Percentiles rank a stretch among this genome's conserved stretches.
These are phyloP conservation scores for Neurospora sp. DNA, from an alignment of 495 filamentous ascomycete species.

Conservation along the genomic window DNA sequence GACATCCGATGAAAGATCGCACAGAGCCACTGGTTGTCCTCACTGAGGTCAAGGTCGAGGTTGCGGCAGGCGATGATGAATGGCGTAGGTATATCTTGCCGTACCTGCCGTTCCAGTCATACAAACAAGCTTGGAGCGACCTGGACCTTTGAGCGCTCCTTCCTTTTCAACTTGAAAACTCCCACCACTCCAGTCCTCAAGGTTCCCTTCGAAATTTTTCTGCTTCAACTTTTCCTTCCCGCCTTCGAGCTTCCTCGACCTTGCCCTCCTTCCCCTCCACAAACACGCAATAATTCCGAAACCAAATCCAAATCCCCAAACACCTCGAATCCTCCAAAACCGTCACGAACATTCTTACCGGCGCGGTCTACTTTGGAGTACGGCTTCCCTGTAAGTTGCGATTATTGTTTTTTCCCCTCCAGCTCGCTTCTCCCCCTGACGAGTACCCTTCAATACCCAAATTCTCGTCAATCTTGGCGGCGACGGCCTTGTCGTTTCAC, in stretches of 20 bases:
- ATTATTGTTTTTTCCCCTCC: background rate
- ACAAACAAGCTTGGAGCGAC: background rate
- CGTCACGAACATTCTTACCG: background rate
- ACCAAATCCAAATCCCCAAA: background rate
- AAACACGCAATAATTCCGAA: background rate
- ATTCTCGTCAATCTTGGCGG: background rate
- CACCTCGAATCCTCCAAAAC: background rate
- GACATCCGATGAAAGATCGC: background rate
- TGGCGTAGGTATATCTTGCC: background rate
- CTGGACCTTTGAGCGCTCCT: background rate
- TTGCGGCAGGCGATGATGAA: background rate
- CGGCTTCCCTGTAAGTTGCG: background rate
- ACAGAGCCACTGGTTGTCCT: background rate
- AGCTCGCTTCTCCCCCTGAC: background rate
- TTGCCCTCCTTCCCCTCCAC: background rate
- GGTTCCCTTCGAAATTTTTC: background rate
- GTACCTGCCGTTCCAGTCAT: background rate
- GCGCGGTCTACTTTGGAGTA: background rate
- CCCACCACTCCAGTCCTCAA: background rate
- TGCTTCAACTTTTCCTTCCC: background rate
- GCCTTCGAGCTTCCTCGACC: background rate
- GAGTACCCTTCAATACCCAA: background rate
- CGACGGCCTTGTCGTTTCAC: background rate
- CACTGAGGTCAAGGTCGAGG: background rate
- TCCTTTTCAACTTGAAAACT: background rate